phyloP scores from a whole-genome alignment of 108 stramenopile species.

The Discostella pseudostelligera region DNA sequence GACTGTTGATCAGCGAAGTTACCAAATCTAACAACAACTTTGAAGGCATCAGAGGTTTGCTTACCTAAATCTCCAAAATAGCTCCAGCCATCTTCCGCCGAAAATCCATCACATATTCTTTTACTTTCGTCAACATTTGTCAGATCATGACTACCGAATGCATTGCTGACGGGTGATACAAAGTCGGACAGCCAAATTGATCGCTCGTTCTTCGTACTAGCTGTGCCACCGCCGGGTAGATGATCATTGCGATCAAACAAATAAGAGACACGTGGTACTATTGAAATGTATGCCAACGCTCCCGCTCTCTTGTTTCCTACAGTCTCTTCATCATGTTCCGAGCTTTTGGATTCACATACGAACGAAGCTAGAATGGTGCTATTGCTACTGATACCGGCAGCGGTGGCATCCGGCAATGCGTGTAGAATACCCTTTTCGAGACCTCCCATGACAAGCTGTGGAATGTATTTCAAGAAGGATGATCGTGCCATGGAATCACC shows the following conservation, averaged over 20 bases:
- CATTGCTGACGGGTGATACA: conserved; percentile 25
- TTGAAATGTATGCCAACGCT: background rate
- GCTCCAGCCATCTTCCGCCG: conserved; percentile 32
- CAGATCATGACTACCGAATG: conserved; percentile 2
- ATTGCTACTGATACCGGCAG: background rate
- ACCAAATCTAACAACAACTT: conserved; percentile 8
- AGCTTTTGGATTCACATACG: conserved; percentile 1
- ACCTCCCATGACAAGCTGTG: conserved; percentile 18
- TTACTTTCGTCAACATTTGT: background rate
- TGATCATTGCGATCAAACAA: conserved; percentile 14
- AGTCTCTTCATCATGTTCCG: background rate
- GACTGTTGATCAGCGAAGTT: no score
- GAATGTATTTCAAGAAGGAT: conserved; percentile 26
- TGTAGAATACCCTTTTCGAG: conserved; percentile 26
- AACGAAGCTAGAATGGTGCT: conserved; percentile 15
- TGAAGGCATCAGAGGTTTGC: no score
- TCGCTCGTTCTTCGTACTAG: conserved; percentile 1
- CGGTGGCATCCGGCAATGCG: background rate
- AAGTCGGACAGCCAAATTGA: conserved; percentile 25
- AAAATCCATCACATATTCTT: conserved; percentile 12
- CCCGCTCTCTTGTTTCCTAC: background rate
- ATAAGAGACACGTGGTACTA: conserved; percentile 18
- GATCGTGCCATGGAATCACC: conserved; percentile 33
- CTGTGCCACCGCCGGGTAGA: background rate
- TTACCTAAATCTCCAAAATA: conserved; percentile 45